phyloP scores from a whole-genome alignment of 768 basidiomycete species.

The Suillus occidentalis region DNA sequence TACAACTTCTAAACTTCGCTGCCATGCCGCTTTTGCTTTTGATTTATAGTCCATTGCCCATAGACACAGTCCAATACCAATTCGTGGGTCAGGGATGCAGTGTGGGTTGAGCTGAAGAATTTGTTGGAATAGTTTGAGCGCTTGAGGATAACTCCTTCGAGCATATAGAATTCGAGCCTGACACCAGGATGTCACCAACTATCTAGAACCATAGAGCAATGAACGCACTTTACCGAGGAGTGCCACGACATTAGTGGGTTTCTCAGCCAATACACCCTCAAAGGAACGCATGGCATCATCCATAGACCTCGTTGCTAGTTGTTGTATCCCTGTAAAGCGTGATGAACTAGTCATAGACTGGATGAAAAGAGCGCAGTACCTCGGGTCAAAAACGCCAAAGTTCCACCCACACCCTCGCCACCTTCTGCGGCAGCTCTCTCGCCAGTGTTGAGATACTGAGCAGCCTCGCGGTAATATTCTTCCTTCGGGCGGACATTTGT shows the following conservation, averaged over 20 bases:
- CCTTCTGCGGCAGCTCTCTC: constrained; percentile 56
- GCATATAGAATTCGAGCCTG: constrained; percentile 87
- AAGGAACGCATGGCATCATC: constrained; percentile 83
- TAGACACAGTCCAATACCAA: constrained; percentile 92
- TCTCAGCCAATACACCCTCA: constrained; percentile 71
- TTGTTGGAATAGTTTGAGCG: constrained; percentile 84
- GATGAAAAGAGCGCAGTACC: constrained; percentile 39
- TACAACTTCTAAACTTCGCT: constrained; percentile 83
- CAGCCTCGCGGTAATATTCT: constrained; percentile 68
- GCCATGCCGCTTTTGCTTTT: constrained; percentile 88
- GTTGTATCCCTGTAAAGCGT: constrained; percentile 63
- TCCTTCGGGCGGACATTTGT: constrained; percentile 60
- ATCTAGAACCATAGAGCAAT: background rate
- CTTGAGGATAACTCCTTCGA: constrained; percentile 70
- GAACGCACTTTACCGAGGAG: constrained; percentile 77
- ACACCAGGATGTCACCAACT: constrained; percentile 4
- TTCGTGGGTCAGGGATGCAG: constrained; percentile 88
- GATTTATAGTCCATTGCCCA: constrained; percentile 86
- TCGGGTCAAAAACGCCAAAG: constrained; percentile 64
- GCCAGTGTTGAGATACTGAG: constrained; percentile 61
- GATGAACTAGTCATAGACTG: background rate
- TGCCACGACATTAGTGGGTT: constrained; percentile 86
- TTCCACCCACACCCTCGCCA: constrained; percentile 57
- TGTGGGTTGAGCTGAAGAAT: constrained; percentile 75
- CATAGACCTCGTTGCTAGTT: constrained; percentile 76